Conservation (phyloP, 108 stramenopile genomes). For the Chaetoceros tenuissimus region DNA sequence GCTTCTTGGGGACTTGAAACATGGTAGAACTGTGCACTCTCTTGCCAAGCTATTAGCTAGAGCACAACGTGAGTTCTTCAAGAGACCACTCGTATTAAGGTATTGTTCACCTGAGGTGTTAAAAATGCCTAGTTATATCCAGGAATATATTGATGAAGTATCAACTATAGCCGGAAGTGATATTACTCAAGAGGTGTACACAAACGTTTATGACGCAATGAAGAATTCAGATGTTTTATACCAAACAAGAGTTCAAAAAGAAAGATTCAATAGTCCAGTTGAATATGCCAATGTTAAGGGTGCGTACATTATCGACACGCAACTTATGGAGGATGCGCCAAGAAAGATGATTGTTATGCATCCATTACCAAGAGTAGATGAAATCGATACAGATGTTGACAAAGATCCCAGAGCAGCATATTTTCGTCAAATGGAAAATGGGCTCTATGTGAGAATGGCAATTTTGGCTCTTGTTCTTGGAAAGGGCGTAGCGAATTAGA, state of each 20-base stretch:
- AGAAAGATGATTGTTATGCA: constrained; percentile 79
- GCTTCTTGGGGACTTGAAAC: constrained; percentile 92
- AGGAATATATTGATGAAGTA: constrained; percentile 44
- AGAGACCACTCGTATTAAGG: constrained; percentile 44
- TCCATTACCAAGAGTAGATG: constrained; percentile 76
- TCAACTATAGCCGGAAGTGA: constrained; percentile 5
- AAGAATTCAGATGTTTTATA: constrained; percentile 83
- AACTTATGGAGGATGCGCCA: constrained; percentile 63
- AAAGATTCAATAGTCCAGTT: constrained; percentile 78
- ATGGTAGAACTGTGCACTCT: constrained; percentile 95
- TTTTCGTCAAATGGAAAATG: constrained; percentile 98
- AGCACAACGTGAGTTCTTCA: constrained; percentile 22
- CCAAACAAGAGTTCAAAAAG: constrained; percentile 94
- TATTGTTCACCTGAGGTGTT: constrained; percentile 84
- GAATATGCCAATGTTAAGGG: constrained; percentile 85
- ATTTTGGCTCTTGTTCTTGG: constrained; percentile 79
- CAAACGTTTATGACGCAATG: constrained; percentile 45
- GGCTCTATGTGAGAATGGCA: constrained; percentile 97
- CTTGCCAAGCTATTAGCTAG: constrained; percentile 81
- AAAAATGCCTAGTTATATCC: constrained; percentile 77
- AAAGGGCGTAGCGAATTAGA: no score
- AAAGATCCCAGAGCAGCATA: constrained; percentile 94
- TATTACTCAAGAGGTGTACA: constrained; percentile 52
- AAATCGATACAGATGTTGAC: constrained; percentile 90
- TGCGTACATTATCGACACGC: constrained; percentile 73